Base-by-base conservation (phyloP, 345 rosid genomes). In the Orychophragmus violaceus region DNA sequence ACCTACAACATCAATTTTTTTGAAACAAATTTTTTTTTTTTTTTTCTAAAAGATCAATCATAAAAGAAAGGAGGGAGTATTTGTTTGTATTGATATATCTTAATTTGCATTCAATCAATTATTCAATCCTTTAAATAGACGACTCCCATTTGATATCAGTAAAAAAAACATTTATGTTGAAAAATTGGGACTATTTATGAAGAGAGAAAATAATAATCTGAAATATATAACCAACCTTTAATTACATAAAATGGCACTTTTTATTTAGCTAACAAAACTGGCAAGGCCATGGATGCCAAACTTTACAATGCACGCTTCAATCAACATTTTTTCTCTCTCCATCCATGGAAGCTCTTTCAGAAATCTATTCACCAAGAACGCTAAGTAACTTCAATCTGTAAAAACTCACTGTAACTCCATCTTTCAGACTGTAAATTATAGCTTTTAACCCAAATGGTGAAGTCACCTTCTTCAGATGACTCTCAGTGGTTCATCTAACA, bases 401-500 rank as follows among this genome's bases (percentile, higher is more conserved):
- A 63, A 22, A 71, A 33, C 59, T 58, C 77, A 8, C 30, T 41
- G 39, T 30, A 64, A 21, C 28, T 44, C 32, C 49, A 66, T 66
- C 42, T 52, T 46, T 35, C 52, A 48, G 41, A 59, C 67, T 66
- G 23, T 13, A 62, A 23, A 32, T 17, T 48, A 37, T 39, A 41
- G 74, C 74, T 52, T 21, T 51, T 3, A 33, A 59, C 29, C 30
- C 6, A 68, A 70, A 28, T 41, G 56, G 23, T 30, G 56, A 44
- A 62, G 56, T 54, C 32, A 22, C 36, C 16, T 14, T 41, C 32
- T 32, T 70, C 50, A 71, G 55, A 73, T 66, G 62, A 73, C 76
- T 64, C 74, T 69, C 72, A 57, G 59, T 65, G 88, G 84, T 75
- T 87, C 92, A 78, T 86, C 95, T 59, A 82, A 79, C 72, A 82